Evolutionary conservation across 768 basidiomycete genomes (phyloP).

Genomic region (Hygrophoropsis aurantiaca): DNA sequence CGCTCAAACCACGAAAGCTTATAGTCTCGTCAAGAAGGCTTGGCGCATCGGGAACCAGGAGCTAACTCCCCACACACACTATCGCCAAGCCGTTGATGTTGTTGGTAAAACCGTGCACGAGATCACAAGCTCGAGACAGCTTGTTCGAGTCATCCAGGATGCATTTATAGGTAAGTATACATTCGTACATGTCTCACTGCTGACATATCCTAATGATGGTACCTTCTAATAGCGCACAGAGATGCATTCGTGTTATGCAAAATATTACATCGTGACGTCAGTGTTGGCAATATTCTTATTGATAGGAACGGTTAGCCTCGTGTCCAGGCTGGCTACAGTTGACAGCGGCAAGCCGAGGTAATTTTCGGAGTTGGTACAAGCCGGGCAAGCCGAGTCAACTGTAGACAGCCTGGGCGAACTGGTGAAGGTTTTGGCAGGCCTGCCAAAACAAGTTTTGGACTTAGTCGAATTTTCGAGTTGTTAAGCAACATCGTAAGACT

Average conservation of each 20-base stretch:
- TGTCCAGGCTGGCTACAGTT: no score
- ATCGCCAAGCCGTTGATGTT: slow-evolving; percentile 3
- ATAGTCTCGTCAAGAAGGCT: no score
- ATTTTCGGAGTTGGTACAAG: no score
- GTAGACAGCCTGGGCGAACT: no score
- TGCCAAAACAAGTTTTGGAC: no score
- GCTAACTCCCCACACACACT: slow-evolving; percentile 4
- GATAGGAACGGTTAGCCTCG: background rate
- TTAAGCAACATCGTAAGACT: no score
- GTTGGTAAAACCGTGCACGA: slow-evolving; percentile 1
- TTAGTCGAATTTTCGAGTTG: no score
- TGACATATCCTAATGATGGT: no score
- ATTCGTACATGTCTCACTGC: background rate
- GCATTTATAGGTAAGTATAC: slow-evolving; percentile 4
- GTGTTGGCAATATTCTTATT: slow-evolving; percentile 4
- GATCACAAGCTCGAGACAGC: background rate
- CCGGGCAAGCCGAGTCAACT: no score
- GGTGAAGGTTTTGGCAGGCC: no score
- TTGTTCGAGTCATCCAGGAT: slow-evolving; percentile 7
- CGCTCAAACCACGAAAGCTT: background rate
- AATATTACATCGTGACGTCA: slow-evolving; percentile 3
- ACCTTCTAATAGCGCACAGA: slow-evolving; percentile 5
- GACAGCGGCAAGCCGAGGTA: no score
- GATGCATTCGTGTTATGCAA: background rate
- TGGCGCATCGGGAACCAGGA: background rate